Evolutionary conservation across 2,329 filamentous ascomycete genomes (phyloP).

Genomic region (Orbilia blumenaviensis): DNA sequence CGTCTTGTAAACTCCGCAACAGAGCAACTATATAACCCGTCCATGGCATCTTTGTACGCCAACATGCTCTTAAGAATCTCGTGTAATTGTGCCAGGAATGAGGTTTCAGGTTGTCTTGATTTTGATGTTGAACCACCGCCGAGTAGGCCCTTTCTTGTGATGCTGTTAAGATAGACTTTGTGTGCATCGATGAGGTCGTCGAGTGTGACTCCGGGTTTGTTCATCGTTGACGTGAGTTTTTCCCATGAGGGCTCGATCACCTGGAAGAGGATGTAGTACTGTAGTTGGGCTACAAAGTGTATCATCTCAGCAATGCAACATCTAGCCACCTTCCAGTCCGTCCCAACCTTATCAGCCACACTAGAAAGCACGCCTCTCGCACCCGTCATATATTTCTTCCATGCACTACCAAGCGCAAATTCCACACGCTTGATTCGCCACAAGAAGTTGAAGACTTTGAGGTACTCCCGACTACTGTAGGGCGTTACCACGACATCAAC

Average conservation of each 20-base stretch:
- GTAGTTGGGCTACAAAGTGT: conserved; percentile 94
- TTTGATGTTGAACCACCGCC: conserved; percentile 63
- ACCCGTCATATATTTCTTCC: conserved; percentile 95
- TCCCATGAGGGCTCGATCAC: conserved; percentile 98
- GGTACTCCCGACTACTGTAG: conserved; percentile 93
- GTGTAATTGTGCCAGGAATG: conserved; percentile 89
- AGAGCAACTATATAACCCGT: conserved; percentile 92
- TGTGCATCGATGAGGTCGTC: conserved; percentile 96
- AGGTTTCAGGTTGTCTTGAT: conserved; percentile 71
- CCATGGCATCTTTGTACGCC: conserved; percentile 88
- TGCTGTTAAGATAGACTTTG: conserved; percentile 86
- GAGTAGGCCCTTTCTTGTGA: conserved; percentile 93
- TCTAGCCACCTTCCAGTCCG: conserved; percentile 89
- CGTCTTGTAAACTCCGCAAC: conserved; percentile 91
- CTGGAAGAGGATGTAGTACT: conserved; percentile 98
- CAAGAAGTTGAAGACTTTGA: conserved; percentile 98
- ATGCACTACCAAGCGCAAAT: conserved; percentile 87
- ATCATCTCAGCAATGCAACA: conserved; percentile 97
- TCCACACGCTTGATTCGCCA: conserved; percentile 99
- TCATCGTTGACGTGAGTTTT: conserved; percentile 82
- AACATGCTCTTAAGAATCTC: conserved; percentile 95
- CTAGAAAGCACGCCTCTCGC: conserved; percentile 86
- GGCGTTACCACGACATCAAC: conserved; percentile 97
- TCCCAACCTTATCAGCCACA: conserved; percentile 74
- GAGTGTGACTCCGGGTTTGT: conserved; percentile 85